These are phyloP conservation scores for Xylaria arbuscula DNA, from an alignment of 2,329 filamentous ascomycete genomes.

Conservation along the genomic window DNA sequence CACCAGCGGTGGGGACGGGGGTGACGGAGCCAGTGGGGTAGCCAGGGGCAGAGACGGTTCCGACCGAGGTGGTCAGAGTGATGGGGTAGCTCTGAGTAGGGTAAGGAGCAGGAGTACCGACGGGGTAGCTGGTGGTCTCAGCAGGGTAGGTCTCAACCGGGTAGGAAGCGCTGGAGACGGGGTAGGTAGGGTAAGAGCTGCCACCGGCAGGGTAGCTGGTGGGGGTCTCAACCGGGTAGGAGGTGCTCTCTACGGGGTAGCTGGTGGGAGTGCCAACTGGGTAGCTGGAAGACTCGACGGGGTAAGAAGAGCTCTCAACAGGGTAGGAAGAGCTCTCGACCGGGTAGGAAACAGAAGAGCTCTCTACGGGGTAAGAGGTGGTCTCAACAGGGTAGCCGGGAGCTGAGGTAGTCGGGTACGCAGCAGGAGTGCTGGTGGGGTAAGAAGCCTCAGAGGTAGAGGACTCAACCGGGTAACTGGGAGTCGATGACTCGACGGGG, in stretches of 20 bases:
- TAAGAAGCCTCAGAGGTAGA: not conserved
- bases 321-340: conserved; percentile 10
- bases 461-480: conserved; percentile 19
- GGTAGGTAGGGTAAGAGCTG: conserved; percentile 28
- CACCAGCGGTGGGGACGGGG: conserved; percentile 38
- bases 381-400: conserved; percentile 31
- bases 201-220: conserved; percentile 29
- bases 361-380: conserved; percentile 24
- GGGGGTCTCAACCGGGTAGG: conserved; percentile 25
- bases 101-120: conserved; percentile 30
- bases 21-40: conserved; percentile 29
- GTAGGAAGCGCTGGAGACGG: conserved; percentile 14
- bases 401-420: conserved; percentile 18
- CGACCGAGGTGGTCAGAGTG: conserved; percentile 36
- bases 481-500: conserved; percentile 18
- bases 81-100: conserved; percentile 36
- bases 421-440: conserved; percentile 22
- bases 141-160: conserved; percentile 30
- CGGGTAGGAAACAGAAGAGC: conserved; percentile 5
- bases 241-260: conserved; percentile 18
- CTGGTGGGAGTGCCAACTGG: conserved; percentile 10
- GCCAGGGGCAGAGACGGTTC: conserved; percentile 29
- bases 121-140: conserved; percentile 23
- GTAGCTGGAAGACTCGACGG: conserved; percentile 4
- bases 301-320: conserved; percentile 8